Evolutionary conservation across 2,329 filamentous ascomycete species (phyloP).

Genomic region (Microascus cirrosus): DNA sequence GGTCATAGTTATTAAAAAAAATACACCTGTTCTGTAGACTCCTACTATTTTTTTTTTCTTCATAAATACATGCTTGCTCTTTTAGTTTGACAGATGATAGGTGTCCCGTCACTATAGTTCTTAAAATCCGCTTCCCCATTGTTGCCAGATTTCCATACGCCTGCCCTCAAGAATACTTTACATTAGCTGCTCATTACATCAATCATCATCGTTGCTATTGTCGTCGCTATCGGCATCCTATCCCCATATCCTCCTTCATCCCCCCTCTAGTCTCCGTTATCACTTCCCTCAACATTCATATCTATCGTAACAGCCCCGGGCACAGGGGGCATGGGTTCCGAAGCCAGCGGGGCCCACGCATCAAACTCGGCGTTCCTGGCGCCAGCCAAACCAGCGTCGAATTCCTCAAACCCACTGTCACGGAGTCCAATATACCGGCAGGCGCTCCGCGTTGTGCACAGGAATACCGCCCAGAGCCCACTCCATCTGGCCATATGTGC

Average conservation of each 20-base stretch:
- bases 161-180: too few species aligned
- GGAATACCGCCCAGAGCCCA: slow-evolving; percentile 19
- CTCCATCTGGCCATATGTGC: slow-evolving; percentile 18
- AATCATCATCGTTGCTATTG: slow-evolving; percentile 1
- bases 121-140: too few species aligned
- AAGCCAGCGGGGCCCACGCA: slow-evolving; percentile 10
- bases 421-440: slow-evolving; percentile 10
- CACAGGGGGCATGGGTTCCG: neutral
- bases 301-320: neutral
- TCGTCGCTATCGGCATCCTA: neutral
- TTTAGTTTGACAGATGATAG: too few species aligned
- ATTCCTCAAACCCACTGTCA: slow-evolving; percentile 11
- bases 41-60: too few species aligned
- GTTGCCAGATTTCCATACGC: too few species aligned
- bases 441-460: slow-evolving; percentile 9
- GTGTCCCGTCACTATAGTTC: too few species aligned
- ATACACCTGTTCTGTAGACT: too few species aligned
- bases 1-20: too few species aligned
- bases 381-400: slow-evolving; percentile 9
- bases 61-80: too few species aligned
- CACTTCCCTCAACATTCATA: neutral
- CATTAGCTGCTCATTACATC: neutral
- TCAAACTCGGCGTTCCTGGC: slow-evolving; percentile 11
- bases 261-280: neutral
- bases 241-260: neutral